Conservation (phyloP, 305 asterid species). For the Fraxinus floribunda region DNA sequence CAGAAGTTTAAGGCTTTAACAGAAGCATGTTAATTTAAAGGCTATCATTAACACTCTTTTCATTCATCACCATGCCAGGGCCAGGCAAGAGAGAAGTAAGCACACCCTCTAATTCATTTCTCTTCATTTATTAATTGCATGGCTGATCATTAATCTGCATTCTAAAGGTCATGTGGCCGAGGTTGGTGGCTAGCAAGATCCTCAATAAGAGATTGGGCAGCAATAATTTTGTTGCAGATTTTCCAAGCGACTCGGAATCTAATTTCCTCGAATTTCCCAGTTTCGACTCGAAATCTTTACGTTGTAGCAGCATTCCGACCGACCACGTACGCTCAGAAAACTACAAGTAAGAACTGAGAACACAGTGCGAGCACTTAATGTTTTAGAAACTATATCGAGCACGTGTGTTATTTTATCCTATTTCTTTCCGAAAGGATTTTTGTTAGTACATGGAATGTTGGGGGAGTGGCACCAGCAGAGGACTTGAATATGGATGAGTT, state of each 20-base stretch:
- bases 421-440: conserved; percentile 36
- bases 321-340: conserved; percentile 24
- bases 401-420: not conserved
- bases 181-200: conserved; percentile 57
- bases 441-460: conserved; percentile 68
- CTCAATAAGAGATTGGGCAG: conserved; percentile 41
- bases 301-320: conserved; percentile 18
- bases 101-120: not conserved
- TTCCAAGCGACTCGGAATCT: conserved; percentile 28
- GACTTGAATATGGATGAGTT: conserved; percentile 45
- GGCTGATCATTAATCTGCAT: not conserved
- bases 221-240: conserved; percentile 60
- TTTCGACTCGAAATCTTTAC: conserved; percentile 26
- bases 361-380: not conserved
- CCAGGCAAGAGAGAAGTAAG: conserved; percentile 40
- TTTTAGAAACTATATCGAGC: not conserved
- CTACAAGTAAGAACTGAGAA: conserved; percentile 37
- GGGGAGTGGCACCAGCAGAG: conserved; percentile 50
- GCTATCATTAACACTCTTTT: not conserved
- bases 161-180: conserved; percentile 61
- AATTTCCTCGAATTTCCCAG: conserved; percentile 23
- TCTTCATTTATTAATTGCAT: not conserved
- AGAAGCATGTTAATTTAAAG: not conserved
- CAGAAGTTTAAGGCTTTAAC: not conserved
- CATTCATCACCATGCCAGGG: conserved; percentile 29